Base-by-base conservation (phyloP, 352 stramenopile species). In the Pythium scleroteichum region DNA sequence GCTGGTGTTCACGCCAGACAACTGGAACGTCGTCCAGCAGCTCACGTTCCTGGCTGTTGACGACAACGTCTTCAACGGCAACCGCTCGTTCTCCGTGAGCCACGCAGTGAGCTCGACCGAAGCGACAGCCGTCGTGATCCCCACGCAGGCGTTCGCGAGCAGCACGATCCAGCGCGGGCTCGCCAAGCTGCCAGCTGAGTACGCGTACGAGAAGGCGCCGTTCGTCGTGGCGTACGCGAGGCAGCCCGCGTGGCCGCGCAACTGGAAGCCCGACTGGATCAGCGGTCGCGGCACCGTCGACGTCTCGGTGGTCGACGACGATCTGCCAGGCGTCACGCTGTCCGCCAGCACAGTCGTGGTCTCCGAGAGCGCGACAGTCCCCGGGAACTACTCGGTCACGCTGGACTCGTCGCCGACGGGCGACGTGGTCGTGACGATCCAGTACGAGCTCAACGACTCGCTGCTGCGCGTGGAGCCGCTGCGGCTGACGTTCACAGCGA, bases 311-410 rank as follows among this genome's bases (percentile, higher is more conserved):
- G 46, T 82, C n/a, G 82, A 92, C 45, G 82, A 92, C 35, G 82
- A 92, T 66, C 42, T 88, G 7, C 79, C 82, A 24, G 82, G 79
- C 16, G 58, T 88, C 24, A 87, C 79, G 8, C 48, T 90, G 8
- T 85, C 78, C 0, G 9, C 46, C 6, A 78, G 71, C 14, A 32
- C 68, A 7, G 64, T 90, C 40, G 26, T 71, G 2, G 64, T 78
- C 8, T 70, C 72, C 0, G 82, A 92, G 56, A 90, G 79, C 39
- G 71, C 52, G 17, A 38, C 57, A 1, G 50, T 48, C 1, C 47
- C 53, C 16, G 52, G 59, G 4, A 87, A 81, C 33, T 92, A 76
- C 53, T 78, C 69, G 0, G 53, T 92, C 19, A 67, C 69, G n/a
- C 64, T 92, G 10, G 82, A 92, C 45, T 92, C 82, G 14, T 68